Evolutionary conservation across 148 eudicot genomes (phyloP).

Genomic region (Arbutus unedo): DNA sequence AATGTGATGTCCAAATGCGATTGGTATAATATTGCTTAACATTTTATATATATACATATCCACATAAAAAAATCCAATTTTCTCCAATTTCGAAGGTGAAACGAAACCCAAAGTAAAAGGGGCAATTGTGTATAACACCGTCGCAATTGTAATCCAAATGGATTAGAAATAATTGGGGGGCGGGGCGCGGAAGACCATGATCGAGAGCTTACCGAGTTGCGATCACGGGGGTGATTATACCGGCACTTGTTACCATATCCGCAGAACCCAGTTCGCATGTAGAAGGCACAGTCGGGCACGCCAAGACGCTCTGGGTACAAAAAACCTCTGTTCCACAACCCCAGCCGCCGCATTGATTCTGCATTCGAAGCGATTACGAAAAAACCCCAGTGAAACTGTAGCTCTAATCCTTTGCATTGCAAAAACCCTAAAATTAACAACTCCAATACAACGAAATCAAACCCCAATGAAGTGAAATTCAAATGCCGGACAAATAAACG

Average conservation of each 20-base stretch:
- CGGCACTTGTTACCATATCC: conserved; percentile 72
- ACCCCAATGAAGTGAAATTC: conserved; percentile 7
- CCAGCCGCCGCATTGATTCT: conserved; percentile 69
- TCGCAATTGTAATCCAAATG: neutral
- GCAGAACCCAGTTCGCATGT: conserved; percentile 74
- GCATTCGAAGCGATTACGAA: conserved; percentile 22
- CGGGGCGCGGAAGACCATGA: neutral
- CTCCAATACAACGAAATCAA: conserved; percentile 8
- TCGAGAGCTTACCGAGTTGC: conserved; percentile 42
- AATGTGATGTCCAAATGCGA: neutral
- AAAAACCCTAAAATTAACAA: conserved; percentile 26
- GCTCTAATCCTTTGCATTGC: neutral
- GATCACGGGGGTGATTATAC: conserved; percentile 83
- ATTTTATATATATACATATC: neutral
- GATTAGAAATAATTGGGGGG: neutral
- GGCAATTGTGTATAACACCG: too few relatives aligned
- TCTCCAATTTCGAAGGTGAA: neutral
- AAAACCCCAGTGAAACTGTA: conserved; percentile 1
- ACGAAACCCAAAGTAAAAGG: neutral
- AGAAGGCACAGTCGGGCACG: conserved; percentile 61
- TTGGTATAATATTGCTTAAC: neutral
- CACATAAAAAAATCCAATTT: neutral
- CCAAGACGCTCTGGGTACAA: conserved; percentile 77
- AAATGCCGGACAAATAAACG: conserved; percentile 20
- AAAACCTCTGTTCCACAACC: conserved; percentile 42